Base-by-base conservation (phyloP, 371 early-diverging fungal species). In the Apophysomyces ossiformis region DNA sequence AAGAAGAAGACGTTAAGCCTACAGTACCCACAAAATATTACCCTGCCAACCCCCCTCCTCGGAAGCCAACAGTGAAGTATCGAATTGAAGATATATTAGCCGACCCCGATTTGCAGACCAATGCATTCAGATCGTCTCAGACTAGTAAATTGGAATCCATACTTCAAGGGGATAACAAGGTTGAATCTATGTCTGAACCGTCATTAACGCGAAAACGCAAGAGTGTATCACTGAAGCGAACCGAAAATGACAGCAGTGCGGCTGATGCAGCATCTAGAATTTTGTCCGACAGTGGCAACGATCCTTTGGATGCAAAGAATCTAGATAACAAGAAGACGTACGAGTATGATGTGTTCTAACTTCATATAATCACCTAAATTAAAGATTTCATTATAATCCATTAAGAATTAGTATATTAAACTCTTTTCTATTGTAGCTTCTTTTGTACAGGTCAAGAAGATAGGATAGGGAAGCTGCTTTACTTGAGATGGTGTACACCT, bases 61-160 rank as follows among this genome's bases (percentile, higher is more conserved):
- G 69, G 6, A 76, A 73, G 57, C 74, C 70, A 18, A 66, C 64
- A 13, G 71, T 79, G 5, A 69, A 71, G 2, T 79, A 79, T 50
- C 64, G 76, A 21, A 82, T 82, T 60, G 79, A 82, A 44, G 83
- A 82, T 15, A 39, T 82, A 2, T 38, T 82, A 41, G 69, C 78
- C 9, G 83, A 82, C 46, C 78, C 80, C 4, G 68, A 60, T 5
- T 58, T 78, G 13, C 71, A 77, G 60, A 46, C 45, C 7, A 39
- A 61, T 4, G 60, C 56, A 6, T 56, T 66, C 9, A 67, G 69
- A 44, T 46, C 74, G 3, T 21, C 41, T 0, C 61, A 66, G 6
- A 71, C 57, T 44, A 43, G 47, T 41, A 78, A 78, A 46, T 74
- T 82, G 8, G 63, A 71, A 16, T 78, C 74, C 76, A 77, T 78